These are phyloP conservation scores for Zymoseptoria brevis DNA, from an alignment of 2,329 filamentous ascomycete genomes.

Conservation along the genomic window DNA sequence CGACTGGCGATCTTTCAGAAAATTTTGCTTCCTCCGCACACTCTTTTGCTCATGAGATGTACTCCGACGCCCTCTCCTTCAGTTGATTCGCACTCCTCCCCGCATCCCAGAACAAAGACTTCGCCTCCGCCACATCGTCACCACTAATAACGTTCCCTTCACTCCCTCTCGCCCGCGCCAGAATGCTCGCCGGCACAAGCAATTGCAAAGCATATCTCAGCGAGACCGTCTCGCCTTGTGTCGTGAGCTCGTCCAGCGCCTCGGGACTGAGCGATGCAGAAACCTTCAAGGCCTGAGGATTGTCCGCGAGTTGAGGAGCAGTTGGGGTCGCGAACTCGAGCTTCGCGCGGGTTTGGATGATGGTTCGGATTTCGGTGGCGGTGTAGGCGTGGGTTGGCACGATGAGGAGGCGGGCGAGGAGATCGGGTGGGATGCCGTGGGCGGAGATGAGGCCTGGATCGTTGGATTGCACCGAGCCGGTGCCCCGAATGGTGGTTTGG, in stretches of 20 bases:
- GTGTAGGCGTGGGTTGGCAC: conserved; percentile 89
- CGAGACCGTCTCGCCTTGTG: conserved; percentile 81
- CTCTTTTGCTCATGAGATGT: conserved; percentile 35
- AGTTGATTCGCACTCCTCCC: conserved; percentile 38
- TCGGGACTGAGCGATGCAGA: conserved; percentile 69
- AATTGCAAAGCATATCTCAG: conserved; percentile 89
- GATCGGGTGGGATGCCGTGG: conserved; percentile 89
- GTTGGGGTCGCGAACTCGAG: conserved; percentile 31
- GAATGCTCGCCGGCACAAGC: conserved; percentile 79
- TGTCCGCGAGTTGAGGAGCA: conserved; percentile 27
- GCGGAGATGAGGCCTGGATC: conserved; percentile 64
- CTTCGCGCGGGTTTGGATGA: conserved; percentile 69
- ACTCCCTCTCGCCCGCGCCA: conserved; percentile 61
- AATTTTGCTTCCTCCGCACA: background rate
- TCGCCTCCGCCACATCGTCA: conserved; percentile 49
- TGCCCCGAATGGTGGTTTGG: conserved; percentile 85
- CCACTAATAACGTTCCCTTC: conserved; percentile 37
- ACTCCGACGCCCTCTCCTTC: conserved; percentile 25
- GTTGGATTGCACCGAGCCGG: conserved; percentile 42
- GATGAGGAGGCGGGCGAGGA: conserved; percentile 88
- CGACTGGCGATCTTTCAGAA: no score
- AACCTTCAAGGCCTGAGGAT: conserved; percentile 54
- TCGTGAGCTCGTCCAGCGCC: conserved; percentile 78
- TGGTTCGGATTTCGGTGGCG: conserved; percentile 82
- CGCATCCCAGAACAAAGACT: conserved; percentile 42